phyloP scores from a whole-genome alignment of 257 asterid species.

The Pogostemon cablin region DNA sequence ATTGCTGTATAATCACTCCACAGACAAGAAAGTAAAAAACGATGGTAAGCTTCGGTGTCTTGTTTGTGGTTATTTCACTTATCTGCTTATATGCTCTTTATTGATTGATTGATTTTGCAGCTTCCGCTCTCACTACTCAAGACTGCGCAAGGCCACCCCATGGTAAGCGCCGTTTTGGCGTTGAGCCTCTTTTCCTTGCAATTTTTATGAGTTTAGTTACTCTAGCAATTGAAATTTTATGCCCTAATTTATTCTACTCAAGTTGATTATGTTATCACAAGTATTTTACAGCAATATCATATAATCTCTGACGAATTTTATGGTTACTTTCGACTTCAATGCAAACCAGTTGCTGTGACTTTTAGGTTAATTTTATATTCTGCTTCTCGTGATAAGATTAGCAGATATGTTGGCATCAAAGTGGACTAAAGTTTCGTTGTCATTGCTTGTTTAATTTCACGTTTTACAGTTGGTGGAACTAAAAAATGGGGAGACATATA shows the following conservation, averaged over 20 bases:
- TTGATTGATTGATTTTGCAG: slow-evolving; percentile 40
- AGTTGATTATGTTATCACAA: too few relatives aligned
- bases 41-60: slow-evolving; percentile 42
- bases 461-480: slow-evolving; percentile 80
- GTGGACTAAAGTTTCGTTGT: slow-evolving; percentile 22
- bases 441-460: neutral
- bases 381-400: neutral
- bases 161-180: slow-evolving; percentile 50
- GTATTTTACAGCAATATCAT: too few relatives aligned
- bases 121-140: slow-evolving; percentile 94
- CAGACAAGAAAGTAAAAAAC: slow-evolving; percentile 8
- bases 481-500: slow-evolving; percentile 95
- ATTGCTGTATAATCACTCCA: neutral
- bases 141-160: slow-evolving; percentile 97
- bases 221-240: neutral
- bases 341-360: neutral
- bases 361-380: neutral
- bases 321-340: neutral
- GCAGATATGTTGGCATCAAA: neutral
- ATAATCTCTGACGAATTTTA: neutral
- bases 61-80: slow-evolving; percentile 1
- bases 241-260: neutral
- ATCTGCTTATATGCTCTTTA: neutral
- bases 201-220: neutral
- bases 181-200: neutral